A percentile compares a stretch with the other conserved stretches of the same genome.
phyloP scores from a whole-genome alignment of 2,329 filamentous ascomycete genomes.

The Aurifilum marmelostoma region DNA sequence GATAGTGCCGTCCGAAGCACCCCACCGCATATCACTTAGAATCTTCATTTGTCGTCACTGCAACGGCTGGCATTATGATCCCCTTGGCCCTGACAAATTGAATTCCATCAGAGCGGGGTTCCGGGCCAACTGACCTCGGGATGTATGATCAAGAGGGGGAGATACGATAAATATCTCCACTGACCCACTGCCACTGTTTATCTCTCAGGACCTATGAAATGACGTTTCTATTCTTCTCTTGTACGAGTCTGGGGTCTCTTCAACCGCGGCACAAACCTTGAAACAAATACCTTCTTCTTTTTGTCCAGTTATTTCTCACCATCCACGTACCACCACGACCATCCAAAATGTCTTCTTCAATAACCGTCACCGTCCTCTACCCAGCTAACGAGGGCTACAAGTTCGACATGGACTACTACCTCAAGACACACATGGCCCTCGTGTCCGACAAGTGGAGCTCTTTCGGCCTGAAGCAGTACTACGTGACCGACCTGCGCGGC shows the following conservation, averaged over 20 bases:
- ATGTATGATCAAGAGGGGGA: not conserved
- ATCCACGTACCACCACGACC: not conserved
- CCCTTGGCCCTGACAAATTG: not conserved
- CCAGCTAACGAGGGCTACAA: conserved; percentile 42
- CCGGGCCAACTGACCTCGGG: not conserved
- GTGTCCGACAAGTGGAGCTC: conserved; percentile 43
- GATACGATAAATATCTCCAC: not conserved
- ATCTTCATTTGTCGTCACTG: not conserved
- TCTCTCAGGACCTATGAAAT: not conserved
- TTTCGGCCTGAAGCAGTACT: conserved; percentile 44
- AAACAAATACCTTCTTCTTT: not conserved
- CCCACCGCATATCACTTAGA: not conserved
- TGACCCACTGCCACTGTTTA: not conserved
- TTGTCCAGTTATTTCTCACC: not conserved
- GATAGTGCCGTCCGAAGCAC: not conserved
- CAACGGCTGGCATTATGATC: not conserved
- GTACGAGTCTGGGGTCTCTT: not conserved
- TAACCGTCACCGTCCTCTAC: conserved; percentile 42
- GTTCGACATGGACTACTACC: conserved; percentile 55
- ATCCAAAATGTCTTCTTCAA: conserved; percentile 23
- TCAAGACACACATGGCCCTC: conserved; percentile 50
- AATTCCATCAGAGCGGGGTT: conserved; percentile 6
- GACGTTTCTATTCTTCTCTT: not conserved
- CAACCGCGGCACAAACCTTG: not conserved
- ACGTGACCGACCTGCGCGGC: conserved; percentile 34